Conservation (phyloP, 179 eudicot species). For the Drosera spatulata region DNA sequence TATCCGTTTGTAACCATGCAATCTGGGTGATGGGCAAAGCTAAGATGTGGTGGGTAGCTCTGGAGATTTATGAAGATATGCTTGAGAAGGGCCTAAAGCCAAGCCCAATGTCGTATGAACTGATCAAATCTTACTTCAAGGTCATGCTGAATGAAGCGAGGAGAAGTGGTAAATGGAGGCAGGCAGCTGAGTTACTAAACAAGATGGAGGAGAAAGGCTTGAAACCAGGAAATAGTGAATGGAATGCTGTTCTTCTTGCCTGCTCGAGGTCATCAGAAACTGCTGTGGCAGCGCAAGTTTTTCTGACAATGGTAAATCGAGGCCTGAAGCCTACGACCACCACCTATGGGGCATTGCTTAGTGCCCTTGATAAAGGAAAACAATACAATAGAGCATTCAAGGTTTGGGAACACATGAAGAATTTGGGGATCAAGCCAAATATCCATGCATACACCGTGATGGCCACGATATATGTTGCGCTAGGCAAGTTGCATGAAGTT, state of each 20-base stretch:
- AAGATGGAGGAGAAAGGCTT: conserved; percentile 33
- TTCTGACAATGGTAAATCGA: conserved; percentile 65
- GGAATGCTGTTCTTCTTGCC: conserved; percentile 94
- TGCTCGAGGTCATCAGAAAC: conserved; percentile 94
- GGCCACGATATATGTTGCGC: conserved; percentile 75
- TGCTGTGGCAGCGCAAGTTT: conserved; percentile 64
- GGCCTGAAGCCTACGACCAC: conserved; percentile 80
- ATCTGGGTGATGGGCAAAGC: conserved; percentile 96
- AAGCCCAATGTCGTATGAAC: conserved; percentile 67
- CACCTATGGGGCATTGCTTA: conserved; percentile 86
- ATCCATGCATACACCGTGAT: conserved; percentile 80
- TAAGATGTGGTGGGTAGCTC: conserved; percentile 97
- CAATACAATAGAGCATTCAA: conserved; percentile 62
- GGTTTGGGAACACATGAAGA: conserved; percentile 88
- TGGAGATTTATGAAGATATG: conserved; percentile 83
- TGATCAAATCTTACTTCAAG: conserved; percentile 73
- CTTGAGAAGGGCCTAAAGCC: conserved; percentile 92
- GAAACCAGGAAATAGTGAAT: conserved; percentile 46
- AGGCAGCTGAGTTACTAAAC: conserved; percentile 70
- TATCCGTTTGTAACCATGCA: conserved; percentile 88
- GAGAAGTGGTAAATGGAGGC: conserved; percentile 82
- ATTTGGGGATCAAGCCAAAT: conserved; percentile 65
- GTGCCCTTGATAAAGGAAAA: conserved; percentile 88
- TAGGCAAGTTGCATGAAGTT: conserved; percentile 53
- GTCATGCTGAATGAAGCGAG: conserved; percentile 65